Evolutionary conservation across 1,284 basidiomycete genomes (phyloP).

Genomic region (Marasmius oreades): DNA sequence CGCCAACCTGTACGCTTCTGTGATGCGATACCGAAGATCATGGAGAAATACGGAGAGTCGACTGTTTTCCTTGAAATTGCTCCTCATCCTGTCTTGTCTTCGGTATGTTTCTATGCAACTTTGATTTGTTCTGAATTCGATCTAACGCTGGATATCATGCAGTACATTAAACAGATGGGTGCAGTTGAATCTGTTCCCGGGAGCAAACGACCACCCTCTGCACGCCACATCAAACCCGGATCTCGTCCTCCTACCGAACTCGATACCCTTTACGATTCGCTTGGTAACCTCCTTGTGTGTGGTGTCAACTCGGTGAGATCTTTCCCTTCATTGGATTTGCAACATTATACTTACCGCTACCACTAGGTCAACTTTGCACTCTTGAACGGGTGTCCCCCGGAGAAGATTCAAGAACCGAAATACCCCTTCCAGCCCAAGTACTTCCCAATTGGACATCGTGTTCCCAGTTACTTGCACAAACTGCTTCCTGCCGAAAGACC

Average conservation of each 20-base stretch:
- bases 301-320: conserved; percentile 2
- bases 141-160: not conserved
- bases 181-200: not conserved
- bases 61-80: conserved; percentile 7
- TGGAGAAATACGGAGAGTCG: not conserved
- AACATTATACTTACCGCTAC: not conserved
- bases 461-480: not conserved
- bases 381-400: not conserved
- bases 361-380: conserved; percentile 1
- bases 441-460: not conserved
- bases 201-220: conserved; percentile 1
- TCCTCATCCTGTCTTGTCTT: conserved; percentile 7
- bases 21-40: not conserved
- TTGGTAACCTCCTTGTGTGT: not conserved
- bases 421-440: conserved; percentile 1
- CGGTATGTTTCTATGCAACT: not conserved
- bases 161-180: conserved; percentile 3
- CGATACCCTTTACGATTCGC: not conserved
- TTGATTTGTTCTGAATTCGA: not conserved
- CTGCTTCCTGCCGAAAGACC: not conserved
- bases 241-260: not conserved
- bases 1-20: conserved; percentile 6
- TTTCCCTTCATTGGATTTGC: no score
- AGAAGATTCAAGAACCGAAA: not conserved
- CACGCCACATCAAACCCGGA: conserved; percentile 1